These are phyloP conservation scores for Suillus bovinus DNA, from an alignment of 768 basidiomycete species.

Conservation along the genomic window DNA sequence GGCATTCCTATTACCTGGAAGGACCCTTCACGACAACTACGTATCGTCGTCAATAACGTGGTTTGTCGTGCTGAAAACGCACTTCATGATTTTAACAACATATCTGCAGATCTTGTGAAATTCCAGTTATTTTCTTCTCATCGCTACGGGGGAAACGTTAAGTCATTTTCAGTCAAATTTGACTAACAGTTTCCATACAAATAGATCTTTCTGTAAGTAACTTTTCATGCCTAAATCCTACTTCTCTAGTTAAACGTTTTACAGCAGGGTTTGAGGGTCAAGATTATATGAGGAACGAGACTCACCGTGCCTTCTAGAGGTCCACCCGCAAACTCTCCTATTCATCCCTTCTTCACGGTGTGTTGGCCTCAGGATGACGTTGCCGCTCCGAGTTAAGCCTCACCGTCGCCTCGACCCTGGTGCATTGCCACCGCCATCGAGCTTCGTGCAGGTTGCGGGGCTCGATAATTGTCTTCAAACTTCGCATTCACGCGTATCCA, in stretches of 20 bases:
- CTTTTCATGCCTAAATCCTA: constrained; percentile 6
- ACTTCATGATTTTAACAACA: no score
- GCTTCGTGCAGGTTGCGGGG: constrained; percentile 33
- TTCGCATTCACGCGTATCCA: constrained; percentile 46
- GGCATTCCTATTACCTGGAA: no score
- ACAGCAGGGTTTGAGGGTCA: constrained; percentile 22
- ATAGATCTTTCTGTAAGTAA: constrained; percentile 6
- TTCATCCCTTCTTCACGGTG: background rate
- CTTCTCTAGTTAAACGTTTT: constrained; percentile 20
- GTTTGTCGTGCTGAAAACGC: background rate
- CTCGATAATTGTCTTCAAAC: constrained; percentile 17
- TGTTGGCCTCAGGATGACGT: constrained; percentile 17
- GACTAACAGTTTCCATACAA: constrained; percentile 2
- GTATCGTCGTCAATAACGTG: background rate
- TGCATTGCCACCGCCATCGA: constrained; percentile 30
- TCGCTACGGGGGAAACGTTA: constrained; percentile 12
- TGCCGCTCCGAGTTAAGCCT: constrained; percentile 15
- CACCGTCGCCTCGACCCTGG: constrained; percentile 18
- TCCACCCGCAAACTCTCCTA: background rate
- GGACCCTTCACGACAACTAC: background rate
- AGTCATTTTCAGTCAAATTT: constrained; percentile 8
- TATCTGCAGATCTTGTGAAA: constrained; percentile 2
- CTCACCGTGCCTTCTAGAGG: background rate
- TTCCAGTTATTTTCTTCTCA: constrained; percentile 14
- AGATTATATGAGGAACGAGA: constrained; percentile 19